Percentiles rank a stretch among this genome's conserved stretches.
phyloP scores from a whole-genome alignment of 371 early-diverging fungal genomes.

The Dinochytrium kinnereticum region DNA sequence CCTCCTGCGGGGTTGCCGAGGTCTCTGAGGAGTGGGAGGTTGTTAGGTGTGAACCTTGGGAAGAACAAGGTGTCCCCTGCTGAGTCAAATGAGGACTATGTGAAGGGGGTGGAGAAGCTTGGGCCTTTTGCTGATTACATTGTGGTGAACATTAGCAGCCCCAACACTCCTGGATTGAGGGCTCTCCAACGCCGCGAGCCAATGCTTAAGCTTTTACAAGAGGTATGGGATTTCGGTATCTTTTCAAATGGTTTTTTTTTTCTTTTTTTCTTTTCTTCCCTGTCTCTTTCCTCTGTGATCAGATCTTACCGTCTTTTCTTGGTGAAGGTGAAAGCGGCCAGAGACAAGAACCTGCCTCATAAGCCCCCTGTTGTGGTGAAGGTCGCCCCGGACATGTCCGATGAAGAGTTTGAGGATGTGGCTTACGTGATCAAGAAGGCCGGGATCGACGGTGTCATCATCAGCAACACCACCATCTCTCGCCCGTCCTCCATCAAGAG shows the following conservation, averaged over 20 bases:
- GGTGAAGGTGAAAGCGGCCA: slow-evolving; percentile 51
- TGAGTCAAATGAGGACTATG: slow-evolving; percentile 71
- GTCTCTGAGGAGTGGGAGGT: slow-evolving; percentile 52
- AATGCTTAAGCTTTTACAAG: slow-evolving; percentile 66
- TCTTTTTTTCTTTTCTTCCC: slow-evolving; percentile 14
- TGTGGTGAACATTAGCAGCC: slow-evolving; percentile 82
- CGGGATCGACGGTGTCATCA: slow-evolving; percentile 80
- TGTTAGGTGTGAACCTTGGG: slow-evolving; percentile 83
- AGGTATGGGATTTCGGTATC: too few species aligned
- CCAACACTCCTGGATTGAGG: slow-evolving; percentile 82
- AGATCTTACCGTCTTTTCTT: slow-evolving; percentile 24
- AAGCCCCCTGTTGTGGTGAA: slow-evolving; percentile 80
- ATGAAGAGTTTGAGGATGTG: slow-evolving; percentile 72
- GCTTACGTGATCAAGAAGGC: slow-evolving; percentile 67
- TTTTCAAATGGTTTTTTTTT: slow-evolving; percentile 13
- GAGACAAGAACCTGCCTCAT: slow-evolving; percentile 54
- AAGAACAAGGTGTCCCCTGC: slow-evolving; percentile 77
- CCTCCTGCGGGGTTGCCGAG: slow-evolving; percentile 26
- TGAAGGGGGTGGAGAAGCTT: slow-evolving; percentile 67
- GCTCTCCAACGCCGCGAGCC: slow-evolving; percentile 68
- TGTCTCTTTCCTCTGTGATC: not conserved
- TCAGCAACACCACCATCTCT: slow-evolving; percentile 80
- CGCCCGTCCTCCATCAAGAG: slow-evolving; percentile 64
- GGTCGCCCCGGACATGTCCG: slow-evolving; percentile 80
- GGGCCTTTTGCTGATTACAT: slow-evolving; percentile 81